phyloP scores from a whole-genome alignment of 2,329 filamentous ascomycete genomes.

The Zalaria sp. region DNA sequence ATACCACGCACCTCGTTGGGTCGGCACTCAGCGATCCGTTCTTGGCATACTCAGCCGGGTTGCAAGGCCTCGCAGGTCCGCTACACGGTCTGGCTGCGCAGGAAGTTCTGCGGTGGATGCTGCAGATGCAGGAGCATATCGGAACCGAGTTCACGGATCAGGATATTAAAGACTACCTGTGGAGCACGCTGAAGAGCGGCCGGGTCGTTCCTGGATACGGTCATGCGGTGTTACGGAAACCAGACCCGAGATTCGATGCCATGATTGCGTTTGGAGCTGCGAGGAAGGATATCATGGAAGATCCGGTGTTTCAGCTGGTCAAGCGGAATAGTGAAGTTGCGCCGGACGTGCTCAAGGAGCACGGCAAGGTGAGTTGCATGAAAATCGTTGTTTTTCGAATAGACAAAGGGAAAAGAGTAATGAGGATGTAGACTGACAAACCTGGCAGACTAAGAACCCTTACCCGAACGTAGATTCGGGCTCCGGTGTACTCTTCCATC shows the following conservation, averaged over 20 bases:
- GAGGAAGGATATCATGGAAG: constrained; percentile 68
- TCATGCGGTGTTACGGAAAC: constrained; percentile 90
- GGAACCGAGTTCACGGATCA: constrained; percentile 63
- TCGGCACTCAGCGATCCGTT: constrained; percentile 90
- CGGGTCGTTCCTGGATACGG: constrained; percentile 92
- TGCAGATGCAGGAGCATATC: constrained; percentile 87
- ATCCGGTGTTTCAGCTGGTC: constrained; percentile 89
- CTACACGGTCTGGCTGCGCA: constrained; percentile 88
- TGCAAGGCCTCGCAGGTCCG: constrained; percentile 90
- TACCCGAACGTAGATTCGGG: constrained; percentile 93
- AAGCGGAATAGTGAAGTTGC: constrained; percentile 88
- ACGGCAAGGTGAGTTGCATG: constrained; percentile 56
- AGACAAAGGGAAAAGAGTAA: neutral
- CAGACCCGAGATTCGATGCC: constrained; percentile 90
- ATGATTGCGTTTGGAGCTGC: constrained; percentile 88
- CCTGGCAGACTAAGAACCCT: constrained; percentile 30
- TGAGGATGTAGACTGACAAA: neutral
- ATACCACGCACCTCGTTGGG: constrained; percentile 87
- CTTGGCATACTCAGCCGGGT: constrained; percentile 88
- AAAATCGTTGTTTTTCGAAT: neutral
- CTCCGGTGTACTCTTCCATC: constrained; percentile 90
- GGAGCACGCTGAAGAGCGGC: constrained; percentile 83
- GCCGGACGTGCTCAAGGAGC: constrained; percentile 77
- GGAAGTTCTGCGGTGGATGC: constrained; percentile 91
- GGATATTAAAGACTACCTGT: constrained; percentile 80